A percentile compares a stretch with the other conserved stretches of the same genome.
Conservation (phyloP, 2,329 filamentous ascomycete genomes). For the Myriosclerotinia curreyana region DNA sequence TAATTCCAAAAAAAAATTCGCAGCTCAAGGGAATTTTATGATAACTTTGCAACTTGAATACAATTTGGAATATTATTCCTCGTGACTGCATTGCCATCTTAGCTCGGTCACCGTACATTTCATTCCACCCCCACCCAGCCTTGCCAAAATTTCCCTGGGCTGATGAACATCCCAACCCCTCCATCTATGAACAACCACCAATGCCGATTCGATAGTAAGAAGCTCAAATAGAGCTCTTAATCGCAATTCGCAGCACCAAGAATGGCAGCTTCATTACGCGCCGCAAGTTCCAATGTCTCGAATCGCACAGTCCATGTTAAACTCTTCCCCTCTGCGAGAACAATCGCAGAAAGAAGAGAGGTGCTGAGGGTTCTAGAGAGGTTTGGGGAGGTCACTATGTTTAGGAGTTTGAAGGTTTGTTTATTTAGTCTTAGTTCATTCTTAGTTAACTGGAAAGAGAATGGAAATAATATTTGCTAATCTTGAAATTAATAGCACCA, state of each 20-base stretch:
- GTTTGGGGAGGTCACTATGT: slow-evolving; percentile 38
- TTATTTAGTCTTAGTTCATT: neutral
- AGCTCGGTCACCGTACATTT: neutral
- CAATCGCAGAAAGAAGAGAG: slow-evolving; percentile 38
- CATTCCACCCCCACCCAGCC: neutral
- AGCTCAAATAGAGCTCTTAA: slow-evolving; percentile 1
- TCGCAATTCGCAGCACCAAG: too few species aligned
- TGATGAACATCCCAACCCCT: neutral
- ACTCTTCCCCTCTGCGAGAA: slow-evolving; percentile 34
- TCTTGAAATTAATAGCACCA: slow-evolving; percentile 26
- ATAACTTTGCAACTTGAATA: too few species aligned
- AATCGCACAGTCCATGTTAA: slow-evolving; percentile 38
- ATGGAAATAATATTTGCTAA: neutral
- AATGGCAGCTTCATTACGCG: slow-evolving; percentile 10
- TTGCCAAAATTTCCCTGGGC: neutral
- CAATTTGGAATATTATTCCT: neutral
- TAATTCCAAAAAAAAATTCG: too few species aligned
- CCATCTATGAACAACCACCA: neutral
- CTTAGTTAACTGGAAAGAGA: neutral
- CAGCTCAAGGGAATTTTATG: too few species aligned
- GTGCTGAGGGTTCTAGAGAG: slow-evolving; percentile 38
- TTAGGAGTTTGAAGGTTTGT: slow-evolving; percentile 37
- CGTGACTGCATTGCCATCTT: neutral
- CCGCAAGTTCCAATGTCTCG: slow-evolving; percentile 19
- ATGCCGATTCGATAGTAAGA: neutral